These are phyloP conservation scores for Pyrenochaeta sp. DNA, from an alignment of 2,329 filamentous ascomycete genomes.

Conservation along the genomic window DNA sequence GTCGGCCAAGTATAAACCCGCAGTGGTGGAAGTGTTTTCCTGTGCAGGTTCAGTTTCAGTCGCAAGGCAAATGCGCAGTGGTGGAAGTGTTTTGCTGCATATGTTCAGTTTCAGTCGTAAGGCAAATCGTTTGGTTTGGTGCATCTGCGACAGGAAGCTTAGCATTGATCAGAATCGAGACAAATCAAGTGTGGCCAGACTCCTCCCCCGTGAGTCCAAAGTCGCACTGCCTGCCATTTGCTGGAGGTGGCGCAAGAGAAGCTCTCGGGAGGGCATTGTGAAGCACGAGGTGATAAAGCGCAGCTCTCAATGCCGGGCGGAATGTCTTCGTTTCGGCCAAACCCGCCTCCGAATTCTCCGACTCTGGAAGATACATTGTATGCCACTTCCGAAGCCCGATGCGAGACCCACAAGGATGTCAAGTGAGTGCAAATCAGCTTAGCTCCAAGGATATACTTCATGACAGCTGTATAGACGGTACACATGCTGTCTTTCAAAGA, in stretches of 20 bases:
- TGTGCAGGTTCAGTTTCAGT: slow-evolving; percentile 41
- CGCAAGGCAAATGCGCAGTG: slow-evolving; percentile 26
- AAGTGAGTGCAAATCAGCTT: not conserved
- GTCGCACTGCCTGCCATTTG: not conserved
- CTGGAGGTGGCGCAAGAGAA: not conserved
- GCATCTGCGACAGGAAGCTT: slow-evolving; percentile 31
- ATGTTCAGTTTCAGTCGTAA: slow-evolving; percentile 38
- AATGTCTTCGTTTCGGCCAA: not conserved
- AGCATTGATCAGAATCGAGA: slow-evolving; percentile 4
- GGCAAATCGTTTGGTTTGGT: slow-evolving; percentile 35
- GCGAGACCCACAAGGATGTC: not conserved
- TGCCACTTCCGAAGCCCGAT: not conserved
- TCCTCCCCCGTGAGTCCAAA: not conserved
- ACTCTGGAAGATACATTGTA: not conserved
- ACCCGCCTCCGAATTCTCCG: not conserved
- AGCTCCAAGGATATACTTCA: not conserved
- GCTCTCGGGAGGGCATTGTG: slow-evolving; percentile 8
- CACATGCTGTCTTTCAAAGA: not conserved
- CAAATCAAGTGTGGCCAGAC: not conserved
- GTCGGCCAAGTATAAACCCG: slow-evolving; percentile 33
- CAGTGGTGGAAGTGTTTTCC: slow-evolving; percentile 28
- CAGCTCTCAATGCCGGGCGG: not conserved
- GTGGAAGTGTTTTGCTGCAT: slow-evolving; percentile 28
- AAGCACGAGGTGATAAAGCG: slow-evolving; percentile 9
- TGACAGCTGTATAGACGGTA: not conserved